Evolutionary conservation across 306 rosid genomes (phyloP).

Genomic region (Urtica urens): DNA sequence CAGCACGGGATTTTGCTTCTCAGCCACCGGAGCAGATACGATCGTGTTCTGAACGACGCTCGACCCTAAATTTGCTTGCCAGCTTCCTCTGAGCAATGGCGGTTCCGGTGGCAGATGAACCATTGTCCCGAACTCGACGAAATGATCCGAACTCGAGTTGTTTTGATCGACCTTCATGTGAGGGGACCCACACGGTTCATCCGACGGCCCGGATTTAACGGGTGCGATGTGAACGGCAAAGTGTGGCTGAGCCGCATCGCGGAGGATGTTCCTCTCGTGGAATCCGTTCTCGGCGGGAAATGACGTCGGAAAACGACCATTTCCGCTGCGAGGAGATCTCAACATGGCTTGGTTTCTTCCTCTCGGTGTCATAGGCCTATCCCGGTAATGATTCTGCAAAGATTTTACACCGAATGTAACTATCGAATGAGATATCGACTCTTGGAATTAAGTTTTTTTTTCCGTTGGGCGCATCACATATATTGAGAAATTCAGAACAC

Average conservation of each 20-base stretch:
- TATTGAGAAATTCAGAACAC: constrained; percentile 2
- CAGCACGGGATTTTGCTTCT: constrained; percentile 14
- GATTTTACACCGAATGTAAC: constrained; percentile 9
- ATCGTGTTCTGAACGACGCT: constrained; percentile 5
- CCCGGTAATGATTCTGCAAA: constrained; percentile 45
- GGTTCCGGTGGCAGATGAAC: constrained; percentile 20
- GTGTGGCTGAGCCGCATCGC: constrained; percentile 21
- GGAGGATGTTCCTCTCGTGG: constrained; percentile 25
- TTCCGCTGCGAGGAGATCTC: constrained; percentile 36
- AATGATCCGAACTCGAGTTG: constrained; percentile 23
- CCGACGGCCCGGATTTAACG: constrained; percentile 18
- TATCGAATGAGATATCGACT: not conserved
- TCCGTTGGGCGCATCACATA: too few species aligned
- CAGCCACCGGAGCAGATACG: constrained; percentile 13
- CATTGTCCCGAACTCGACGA: constrained; percentile 23
- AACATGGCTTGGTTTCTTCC: constrained; percentile 33
- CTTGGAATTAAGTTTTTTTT: too few species aligned
- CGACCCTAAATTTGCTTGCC: constrained; percentile 12
- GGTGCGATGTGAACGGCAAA: constrained; percentile 14
- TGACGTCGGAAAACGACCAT: constrained; percentile 17
- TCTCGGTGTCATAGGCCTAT: constrained; percentile 30
- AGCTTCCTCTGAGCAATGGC: constrained; percentile 13
- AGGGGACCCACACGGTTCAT: constrained; percentile 21
- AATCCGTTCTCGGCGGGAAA: constrained; percentile 18
- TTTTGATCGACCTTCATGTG: constrained; percentile 15